Conservation (phyloP, 257 asterid species). For the Solanum chiquidenum region DNA sequence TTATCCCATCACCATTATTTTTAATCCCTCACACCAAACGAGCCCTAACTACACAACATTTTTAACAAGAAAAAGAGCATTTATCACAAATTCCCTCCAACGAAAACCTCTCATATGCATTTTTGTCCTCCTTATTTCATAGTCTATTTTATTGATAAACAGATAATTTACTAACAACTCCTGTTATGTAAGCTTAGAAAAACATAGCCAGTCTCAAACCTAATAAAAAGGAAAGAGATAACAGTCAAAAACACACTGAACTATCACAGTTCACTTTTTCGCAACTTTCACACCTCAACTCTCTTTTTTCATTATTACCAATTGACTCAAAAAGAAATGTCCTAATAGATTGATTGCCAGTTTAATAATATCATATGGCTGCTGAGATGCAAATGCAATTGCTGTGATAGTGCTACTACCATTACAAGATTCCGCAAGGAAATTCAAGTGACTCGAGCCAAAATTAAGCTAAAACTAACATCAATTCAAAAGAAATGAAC, state of each 20-base stretch:
- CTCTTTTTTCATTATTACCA: background rate
- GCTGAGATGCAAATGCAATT: background rate
- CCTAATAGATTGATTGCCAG: background rate
- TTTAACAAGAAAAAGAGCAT: background rate
- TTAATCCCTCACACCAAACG: too few species aligned
- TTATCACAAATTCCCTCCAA: background rate
- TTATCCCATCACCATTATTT: too few species aligned
- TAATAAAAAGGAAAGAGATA: background rate
- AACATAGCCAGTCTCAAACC: background rate
- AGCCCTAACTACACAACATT: too few species aligned
- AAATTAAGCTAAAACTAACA: background rate
- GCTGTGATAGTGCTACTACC: background rate
- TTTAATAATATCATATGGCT: background rate
- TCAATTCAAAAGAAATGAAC: constrained; percentile 9
- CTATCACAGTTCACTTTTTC: background rate
- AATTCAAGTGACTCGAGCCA: background rate
- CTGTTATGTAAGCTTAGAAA: background rate
- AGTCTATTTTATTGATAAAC: background rate
- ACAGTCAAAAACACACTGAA: background rate
- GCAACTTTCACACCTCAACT: background rate
- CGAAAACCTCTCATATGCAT: background rate
- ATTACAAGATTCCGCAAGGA: background rate
- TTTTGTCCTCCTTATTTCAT: background rate
- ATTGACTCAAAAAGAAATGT: background rate
- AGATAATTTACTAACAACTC: background rate